Evolutionary conservation across 352 stramenopile genomes (phyloP).

Genomic region (Globisporangium megalacanthum): DNA sequence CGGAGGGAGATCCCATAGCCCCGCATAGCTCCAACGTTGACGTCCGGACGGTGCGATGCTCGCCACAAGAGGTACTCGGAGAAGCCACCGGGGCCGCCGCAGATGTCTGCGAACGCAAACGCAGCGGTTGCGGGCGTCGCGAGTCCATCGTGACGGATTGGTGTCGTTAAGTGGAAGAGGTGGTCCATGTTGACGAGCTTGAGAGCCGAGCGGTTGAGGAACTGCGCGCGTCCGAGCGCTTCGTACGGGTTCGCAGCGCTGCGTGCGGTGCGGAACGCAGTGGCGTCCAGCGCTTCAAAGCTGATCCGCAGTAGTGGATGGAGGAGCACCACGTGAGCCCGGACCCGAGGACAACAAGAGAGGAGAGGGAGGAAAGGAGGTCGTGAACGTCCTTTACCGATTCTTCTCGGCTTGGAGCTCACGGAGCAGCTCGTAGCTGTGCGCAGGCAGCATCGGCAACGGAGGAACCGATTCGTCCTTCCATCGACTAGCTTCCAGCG

Average conservation of each 20-base stretch:
- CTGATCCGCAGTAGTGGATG: slow-evolving; percentile 7
- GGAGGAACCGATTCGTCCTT: not conserved
- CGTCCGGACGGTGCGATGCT: not conserved
- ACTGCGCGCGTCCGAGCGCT: slow-evolving; percentile 44
- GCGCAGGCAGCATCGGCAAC: slow-evolving; percentile 7
- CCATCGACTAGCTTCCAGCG: not conserved
- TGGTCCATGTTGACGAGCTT: slow-evolving; percentile 75
- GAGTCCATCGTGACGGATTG: not conserved
- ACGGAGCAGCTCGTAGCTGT: slow-evolving; percentile 17
- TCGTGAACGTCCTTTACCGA: slow-evolving; percentile 3
- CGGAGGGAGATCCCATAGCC: slow-evolving; percentile 72
- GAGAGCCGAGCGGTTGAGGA: slow-evolving; percentile 80
- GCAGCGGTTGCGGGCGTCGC: not conserved
- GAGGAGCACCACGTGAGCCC: not conserved
- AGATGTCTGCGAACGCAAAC: slow-evolving; percentile 74
- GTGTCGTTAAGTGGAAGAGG: slow-evolving; percentile 43
- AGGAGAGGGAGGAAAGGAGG: not conserved
- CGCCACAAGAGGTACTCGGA: slow-evolving; percentile 76
- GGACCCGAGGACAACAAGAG: not conserved
- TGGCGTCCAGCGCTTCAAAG: slow-evolving; percentile 30
- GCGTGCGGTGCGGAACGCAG: slow-evolving; percentile 35
- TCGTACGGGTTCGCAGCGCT: slow-evolving; percentile 52
- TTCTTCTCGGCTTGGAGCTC: slow-evolving; percentile 33
- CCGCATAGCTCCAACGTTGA: slow-evolving; percentile 1
- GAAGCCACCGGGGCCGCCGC: slow-evolving; percentile 73